phyloP scores from a whole-genome alignment of 345 rosid species.

The Lumnitzera littorea region DNA sequence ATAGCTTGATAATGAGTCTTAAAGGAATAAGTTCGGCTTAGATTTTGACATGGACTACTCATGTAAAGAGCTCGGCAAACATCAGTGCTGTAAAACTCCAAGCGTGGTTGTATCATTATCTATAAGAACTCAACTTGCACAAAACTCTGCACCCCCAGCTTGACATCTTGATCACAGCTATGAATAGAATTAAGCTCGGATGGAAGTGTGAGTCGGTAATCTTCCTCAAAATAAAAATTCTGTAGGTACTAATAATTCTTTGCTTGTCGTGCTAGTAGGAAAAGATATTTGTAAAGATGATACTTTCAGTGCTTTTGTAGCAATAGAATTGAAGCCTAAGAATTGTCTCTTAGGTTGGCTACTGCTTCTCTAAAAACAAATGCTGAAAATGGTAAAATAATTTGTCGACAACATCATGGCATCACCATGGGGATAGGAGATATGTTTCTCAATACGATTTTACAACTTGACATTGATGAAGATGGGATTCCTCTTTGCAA shows the following conservation, averaged over 20 bases:
- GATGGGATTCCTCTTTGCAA: slow-evolving; percentile 45
- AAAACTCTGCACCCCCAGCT: no score
- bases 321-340: slow-evolving; percentile 72
- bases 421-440: slow-evolving; percentile 83
- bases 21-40: no score
- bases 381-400: slow-evolving; percentile 72
- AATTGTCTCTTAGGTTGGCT: slow-evolving; percentile 85
- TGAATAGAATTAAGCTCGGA: no score
- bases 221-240: slow-evolving; percentile 26
- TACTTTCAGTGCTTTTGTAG: slow-evolving; percentile 51
- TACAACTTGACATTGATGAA: slow-evolving; percentile 46
- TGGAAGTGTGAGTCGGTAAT: slow-evolving; percentile 28
- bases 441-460: slow-evolving; percentile 79
- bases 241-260: slow-evolving; percentile 25
- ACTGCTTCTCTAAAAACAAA: slow-evolving; percentile 83
- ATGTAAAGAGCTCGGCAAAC: no score
- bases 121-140: no score
- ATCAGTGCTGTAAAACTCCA: no score
- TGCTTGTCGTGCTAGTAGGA: slow-evolving; percentile 39
- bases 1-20: no score
- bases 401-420: slow-evolving; percentile 64
- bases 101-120: no score
- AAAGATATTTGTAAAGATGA: slow-evolving; percentile 40
- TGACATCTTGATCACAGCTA: no score
- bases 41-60: no score